Percentiles rank a stretch among this genome's conserved stretches.
Conservation (phyloP, 257 asterid genomes). For the Marsdenia floribunda region DNA sequence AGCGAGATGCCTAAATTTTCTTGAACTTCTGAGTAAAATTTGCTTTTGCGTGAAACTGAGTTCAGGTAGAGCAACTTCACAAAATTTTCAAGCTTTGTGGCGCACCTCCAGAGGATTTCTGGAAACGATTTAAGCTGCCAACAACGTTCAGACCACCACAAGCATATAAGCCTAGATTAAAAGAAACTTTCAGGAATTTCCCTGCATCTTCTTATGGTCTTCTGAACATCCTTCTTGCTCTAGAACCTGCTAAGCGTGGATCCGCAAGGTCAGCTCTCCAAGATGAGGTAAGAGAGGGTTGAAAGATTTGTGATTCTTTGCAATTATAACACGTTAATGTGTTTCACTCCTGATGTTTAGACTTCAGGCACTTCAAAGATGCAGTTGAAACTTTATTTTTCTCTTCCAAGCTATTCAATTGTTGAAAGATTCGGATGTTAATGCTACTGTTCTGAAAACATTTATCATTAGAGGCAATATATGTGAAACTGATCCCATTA, state of each 20-base stretch:
- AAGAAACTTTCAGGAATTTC: constrained; percentile 48
- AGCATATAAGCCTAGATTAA: constrained; percentile 41
- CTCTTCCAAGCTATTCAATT: too few species aligned
- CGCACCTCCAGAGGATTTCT: constrained; percentile 66
- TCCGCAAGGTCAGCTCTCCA: constrained; percentile 55
- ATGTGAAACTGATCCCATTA: neutral
- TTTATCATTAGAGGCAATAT: too few species aligned
- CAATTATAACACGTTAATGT: neutral
- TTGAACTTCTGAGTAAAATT: neutral
- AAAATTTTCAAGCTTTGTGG: constrained; percentile 77
- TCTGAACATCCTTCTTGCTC: constrained; percentile 48
- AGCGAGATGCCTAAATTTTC: neutral
- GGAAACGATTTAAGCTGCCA: constrained; percentile 42
- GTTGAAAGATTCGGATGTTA: neutral
- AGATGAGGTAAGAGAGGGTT: constrained; percentile 27
- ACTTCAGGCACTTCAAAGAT: neutral
- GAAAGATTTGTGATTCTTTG: neutral
- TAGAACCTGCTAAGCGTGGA: constrained; percentile 58
- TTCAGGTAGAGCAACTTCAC: constrained; percentile 77
- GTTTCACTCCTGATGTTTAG: neutral
- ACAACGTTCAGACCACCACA: constrained; percentile 66
- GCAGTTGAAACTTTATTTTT: too few species aligned
- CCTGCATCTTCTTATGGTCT: constrained; percentile 60
- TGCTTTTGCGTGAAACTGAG: neutral
- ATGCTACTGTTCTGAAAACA: neutral